phyloP scores from a whole-genome alignment of 805 yeast genomes.

The Candida verbasci region DNA sequence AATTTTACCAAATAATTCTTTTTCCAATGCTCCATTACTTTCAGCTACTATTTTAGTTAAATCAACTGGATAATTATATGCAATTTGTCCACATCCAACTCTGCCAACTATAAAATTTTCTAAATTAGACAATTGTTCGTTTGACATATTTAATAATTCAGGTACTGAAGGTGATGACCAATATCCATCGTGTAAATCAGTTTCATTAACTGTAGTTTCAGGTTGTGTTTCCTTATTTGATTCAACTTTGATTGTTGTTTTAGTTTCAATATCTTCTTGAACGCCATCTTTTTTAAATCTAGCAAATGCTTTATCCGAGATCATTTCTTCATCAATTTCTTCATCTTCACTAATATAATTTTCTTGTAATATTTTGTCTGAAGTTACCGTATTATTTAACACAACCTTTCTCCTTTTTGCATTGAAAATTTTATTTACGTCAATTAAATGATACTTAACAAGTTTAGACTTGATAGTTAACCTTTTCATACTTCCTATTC shows the following conservation, averaged over 20 bases:
- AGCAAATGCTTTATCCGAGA: constrained; percentile 4
- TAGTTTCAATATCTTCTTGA: constrained; percentile 7
- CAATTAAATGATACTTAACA: constrained; percentile 35
- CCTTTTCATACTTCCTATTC: constrained; percentile 27
- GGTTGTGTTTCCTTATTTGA: constrained; percentile 10
- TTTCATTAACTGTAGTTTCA: constrained; percentile 9
- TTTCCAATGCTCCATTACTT: constrained; percentile 33
- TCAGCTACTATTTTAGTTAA: constrained; percentile 45
- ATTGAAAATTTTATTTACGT: constrained; percentile 37
- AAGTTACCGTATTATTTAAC: constrained; percentile 11
- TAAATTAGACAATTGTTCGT: constrained; percentile 48
- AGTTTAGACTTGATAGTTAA: constrained; percentile 39
- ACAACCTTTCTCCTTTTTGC: constrained; percentile 29
- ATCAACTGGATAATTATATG: constrained; percentile 67
- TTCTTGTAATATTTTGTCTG: constrained; percentile 14
- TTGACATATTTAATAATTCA: constrained; percentile 40
- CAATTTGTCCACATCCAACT: constrained; percentile 61
- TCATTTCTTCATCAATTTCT: constrained; percentile 10
- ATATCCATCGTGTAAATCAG: constrained; percentile 39
- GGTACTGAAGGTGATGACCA: constrained; percentile 70
- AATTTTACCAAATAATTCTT: constrained; percentile 33
- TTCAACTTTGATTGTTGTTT: constrained; percentile 7
- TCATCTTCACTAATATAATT: constrained; percentile 18
- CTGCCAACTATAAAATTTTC: constrained; percentile 68
- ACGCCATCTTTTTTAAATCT: constrained; percentile 9